Evolutionary conservation across 306 rosid genomes (phyloP).

Genomic region (Arachis stenosperma): DNA sequence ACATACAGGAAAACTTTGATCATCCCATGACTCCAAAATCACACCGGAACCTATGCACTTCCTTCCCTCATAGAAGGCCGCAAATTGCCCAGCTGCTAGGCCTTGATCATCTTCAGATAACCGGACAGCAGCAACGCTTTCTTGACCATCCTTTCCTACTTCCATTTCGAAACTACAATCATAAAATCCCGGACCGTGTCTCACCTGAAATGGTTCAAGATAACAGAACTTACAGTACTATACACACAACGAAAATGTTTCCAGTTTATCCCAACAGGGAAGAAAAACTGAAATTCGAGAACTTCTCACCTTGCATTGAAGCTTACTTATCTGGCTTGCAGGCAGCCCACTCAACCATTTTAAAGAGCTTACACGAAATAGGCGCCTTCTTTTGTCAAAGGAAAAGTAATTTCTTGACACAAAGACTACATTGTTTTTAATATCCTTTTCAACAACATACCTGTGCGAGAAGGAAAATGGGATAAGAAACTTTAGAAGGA

Average conservation of each 20-base stretch:
- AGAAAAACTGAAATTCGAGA: slow-evolving; percentile 21
- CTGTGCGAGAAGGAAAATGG: slow-evolving; percentile 48
- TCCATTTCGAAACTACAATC: slow-evolving; percentile 68
- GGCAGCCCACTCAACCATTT: slow-evolving; percentile 78
- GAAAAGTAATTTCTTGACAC: slow-evolving; percentile 95
- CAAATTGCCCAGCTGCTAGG: slow-evolving; percentile 93
- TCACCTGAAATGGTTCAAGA: slow-evolving; percentile 64
- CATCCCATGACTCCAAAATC: slow-evolving; percentile 89
- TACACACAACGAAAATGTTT: slow-evolving; percentile 1
- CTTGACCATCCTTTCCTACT: slow-evolving; percentile 45
- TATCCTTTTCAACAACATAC: slow-evolving; percentile 94
- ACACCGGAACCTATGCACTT: slow-evolving; percentile 90
- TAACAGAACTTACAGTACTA: slow-evolving; percentile 18
- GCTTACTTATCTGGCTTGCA: slow-evolving; percentile 58
- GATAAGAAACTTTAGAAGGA: neutral
- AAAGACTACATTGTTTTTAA: slow-evolving; percentile 80
- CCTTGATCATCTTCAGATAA: slow-evolving; percentile 90
- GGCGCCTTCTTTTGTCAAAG: slow-evolving; percentile 80
- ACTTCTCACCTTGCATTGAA: slow-evolving; percentile 78
- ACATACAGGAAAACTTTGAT: slow-evolving; percentile 84
- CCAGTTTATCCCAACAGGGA: neutral
- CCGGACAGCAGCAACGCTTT: slow-evolving; percentile 65
- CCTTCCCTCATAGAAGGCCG: slow-evolving; percentile 80
- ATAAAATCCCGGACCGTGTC: slow-evolving; percentile 89
- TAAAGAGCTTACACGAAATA: slow-evolving; percentile 81